A percentile compares a stretch with the other conserved stretches of the same genome.
Evolutionary conservation across 129 eudicot genomes (phyloP).

Genomic region (Escallonia rubra): DNA sequence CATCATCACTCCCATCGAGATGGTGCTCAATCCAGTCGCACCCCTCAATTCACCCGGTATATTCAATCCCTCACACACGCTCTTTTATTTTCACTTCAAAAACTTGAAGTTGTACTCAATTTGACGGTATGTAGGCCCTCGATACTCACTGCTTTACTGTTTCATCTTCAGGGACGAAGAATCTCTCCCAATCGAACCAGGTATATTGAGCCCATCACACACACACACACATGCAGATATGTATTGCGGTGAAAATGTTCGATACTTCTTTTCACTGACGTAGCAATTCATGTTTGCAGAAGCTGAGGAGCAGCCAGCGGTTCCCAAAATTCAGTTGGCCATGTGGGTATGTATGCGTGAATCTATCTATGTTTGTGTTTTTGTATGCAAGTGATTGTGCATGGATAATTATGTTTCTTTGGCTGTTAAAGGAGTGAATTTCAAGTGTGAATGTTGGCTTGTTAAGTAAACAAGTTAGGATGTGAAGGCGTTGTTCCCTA

Average conservation of each 20-base stretch:
- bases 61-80: not conserved
- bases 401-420: not conserved
- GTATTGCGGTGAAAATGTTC: constrained; percentile 21
- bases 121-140: too few relatives aligned
- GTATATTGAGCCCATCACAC: constrained; percentile 11
- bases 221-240: too few relatives aligned
- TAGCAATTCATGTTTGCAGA: constrained; percentile 28
- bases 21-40: constrained; percentile 43
- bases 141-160: not conserved
- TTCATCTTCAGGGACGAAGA: constrained; percentile 39
- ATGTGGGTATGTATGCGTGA: constrained; percentile 76
- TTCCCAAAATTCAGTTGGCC: constrained; percentile 79
- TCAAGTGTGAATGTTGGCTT: not conserved
- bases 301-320: constrained; percentile 41
- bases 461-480: not conserved
- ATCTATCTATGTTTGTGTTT: not conserved
- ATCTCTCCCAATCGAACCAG: constrained; percentile 74
- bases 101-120: too few relatives aligned
- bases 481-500: too few relatives aligned
- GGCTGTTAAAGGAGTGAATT: not conserved
- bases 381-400: not conserved
- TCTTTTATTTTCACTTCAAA: too few relatives aligned
- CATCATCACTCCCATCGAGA: constrained; percentile 44
- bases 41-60: constrained; percentile 31
- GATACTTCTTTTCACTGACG: constrained; percentile 11